phyloP scores from a whole-genome alignment of 2,329 filamentous ascomycete genomes.

The Sclerotinia trifoliorum region DNA sequence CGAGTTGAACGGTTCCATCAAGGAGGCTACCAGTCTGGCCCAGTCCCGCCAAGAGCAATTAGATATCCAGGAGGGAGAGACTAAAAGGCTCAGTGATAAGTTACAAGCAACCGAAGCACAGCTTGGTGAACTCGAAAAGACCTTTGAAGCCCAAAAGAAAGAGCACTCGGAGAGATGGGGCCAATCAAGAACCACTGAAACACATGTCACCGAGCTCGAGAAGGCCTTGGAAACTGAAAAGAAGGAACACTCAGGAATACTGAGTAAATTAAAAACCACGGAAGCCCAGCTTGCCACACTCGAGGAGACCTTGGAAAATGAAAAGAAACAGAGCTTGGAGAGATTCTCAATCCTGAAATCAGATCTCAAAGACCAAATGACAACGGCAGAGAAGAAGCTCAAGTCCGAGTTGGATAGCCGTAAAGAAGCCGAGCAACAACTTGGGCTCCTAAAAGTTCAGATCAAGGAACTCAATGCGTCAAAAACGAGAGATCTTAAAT shows the following conservation, averaged over 20 bases:
- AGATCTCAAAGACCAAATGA: slow-evolving; percentile 28
- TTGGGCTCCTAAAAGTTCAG: slow-evolving; percentile 30
- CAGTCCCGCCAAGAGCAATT: slow-evolving; percentile 30
- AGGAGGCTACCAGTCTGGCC: slow-evolving; percentile 54
- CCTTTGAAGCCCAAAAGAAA: slow-evolving; percentile 32
- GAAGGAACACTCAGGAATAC: slow-evolving; percentile 21
- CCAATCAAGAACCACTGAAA: slow-evolving; percentile 33
- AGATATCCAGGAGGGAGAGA: slow-evolving; percentile 34
- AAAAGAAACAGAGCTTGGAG: slow-evolving; percentile 27
- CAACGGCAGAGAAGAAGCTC: slow-evolving; percentile 24
- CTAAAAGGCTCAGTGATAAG: slow-evolving; percentile 34
- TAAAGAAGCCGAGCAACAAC: slow-evolving; percentile 29
- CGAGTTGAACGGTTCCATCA: slow-evolving; percentile 65
- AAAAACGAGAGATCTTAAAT: slow-evolving; percentile 27
- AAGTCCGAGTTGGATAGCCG: slow-evolving; percentile 29
- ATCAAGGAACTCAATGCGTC: slow-evolving; percentile 31
- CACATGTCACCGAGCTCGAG: slow-evolving; percentile 32
- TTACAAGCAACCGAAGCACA: slow-evolving; percentile 33
- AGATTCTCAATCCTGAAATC: slow-evolving; percentile 30
- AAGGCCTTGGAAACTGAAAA: slow-evolving; percentile 31
- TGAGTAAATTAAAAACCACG: slow-evolving; percentile 16
- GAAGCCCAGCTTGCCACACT: slow-evolving; percentile 30
- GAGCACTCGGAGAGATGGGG: neutral
- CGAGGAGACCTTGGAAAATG: slow-evolving; percentile 28
- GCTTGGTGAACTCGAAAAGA: slow-evolving; percentile 29